Base-by-base conservation (phyloP, 306 rosid genomes). In the Cucumis sativus region DNA sequence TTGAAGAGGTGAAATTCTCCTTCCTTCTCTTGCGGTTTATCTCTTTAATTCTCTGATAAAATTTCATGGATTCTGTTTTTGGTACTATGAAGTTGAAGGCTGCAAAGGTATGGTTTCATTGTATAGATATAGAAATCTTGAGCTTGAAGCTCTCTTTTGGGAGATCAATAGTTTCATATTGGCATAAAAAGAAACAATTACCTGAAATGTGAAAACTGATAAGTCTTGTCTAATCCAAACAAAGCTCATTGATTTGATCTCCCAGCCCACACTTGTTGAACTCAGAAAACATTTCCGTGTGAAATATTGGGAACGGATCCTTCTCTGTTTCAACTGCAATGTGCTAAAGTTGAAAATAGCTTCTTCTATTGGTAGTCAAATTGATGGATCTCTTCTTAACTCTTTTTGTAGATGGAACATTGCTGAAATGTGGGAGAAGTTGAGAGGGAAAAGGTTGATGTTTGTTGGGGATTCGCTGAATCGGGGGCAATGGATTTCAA, bases 381-480 rank as follows among this genome's bases (percentile, higher is more conserved):
- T 74, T 85, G 52, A 83, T 79, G 65, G 49, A 65, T 76, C 67
- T 65, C 75, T 65, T 17, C 71, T 75, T 51, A 78, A 69, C 28
- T 69, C 39, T 17, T 3, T 61, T 30, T 86, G 79, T 83, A 95
- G 99, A 82, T 87, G 97, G 97, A 79, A 84, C 78, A 90, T 82
- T 62, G 85, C 62, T 35, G 91, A 90, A 81, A 88, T 95, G 87
- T 95, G 99, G 99, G 97, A 95, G 92, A 92, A 88, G 83, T 85
- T 95, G 85, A 90, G 97, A 85, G 82, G 79, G 63, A 95, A 92
- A 86, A 87, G 99, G 83, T 82, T 95, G 78, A 95, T 95, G 99
- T 95, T 95, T 87, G 99, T 92, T 8, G 99, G 99, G 77, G 99
- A 95, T 88, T 95, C 98, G 30, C 85, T 95, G 63, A 95, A 95